These are phyloP conservation scores for Diutina siamensis DNA, from an alignment of 1,139 yeast species.

Conservation along the genomic window DNA sequence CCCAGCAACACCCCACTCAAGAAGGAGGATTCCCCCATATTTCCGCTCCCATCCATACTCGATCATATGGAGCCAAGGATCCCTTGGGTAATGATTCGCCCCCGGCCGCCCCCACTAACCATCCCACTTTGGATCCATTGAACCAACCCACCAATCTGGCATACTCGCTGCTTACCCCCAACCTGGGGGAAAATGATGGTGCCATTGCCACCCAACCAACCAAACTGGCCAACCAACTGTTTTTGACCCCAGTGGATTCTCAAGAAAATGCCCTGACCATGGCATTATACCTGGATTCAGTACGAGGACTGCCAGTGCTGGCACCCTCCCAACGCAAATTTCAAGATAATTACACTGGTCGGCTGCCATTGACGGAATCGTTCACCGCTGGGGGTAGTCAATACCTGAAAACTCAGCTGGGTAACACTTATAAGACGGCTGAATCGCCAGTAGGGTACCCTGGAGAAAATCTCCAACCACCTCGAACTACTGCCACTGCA, in stretches of 20 bases:
- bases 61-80: background rate
- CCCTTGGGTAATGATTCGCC: background rate
- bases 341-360: background rate
- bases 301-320: background rate
- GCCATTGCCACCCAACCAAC: background rate
- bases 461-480: background rate
- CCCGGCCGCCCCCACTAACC: background rate
- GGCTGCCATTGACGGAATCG: background rate
- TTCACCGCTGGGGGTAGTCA: background rate
- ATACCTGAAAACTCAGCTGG: background rate
- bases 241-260: background rate
- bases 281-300: background rate
- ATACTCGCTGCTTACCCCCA: background rate
- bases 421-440: background rate
- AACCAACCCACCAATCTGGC: background rate
- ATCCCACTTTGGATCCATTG: background rate
- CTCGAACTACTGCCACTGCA: too few species aligned
- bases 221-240: background rate
- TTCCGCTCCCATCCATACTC: background rate
- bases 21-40: background rate
- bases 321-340: background rate
- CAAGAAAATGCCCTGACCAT: conserved; percentile 2
- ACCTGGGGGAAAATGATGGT: background rate
- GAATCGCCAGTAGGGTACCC: too few species aligned
- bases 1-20: background rate